Base-by-base conservation (phyloP, 768 basidiomycete species). In the Mrakia blollopis region DNA sequence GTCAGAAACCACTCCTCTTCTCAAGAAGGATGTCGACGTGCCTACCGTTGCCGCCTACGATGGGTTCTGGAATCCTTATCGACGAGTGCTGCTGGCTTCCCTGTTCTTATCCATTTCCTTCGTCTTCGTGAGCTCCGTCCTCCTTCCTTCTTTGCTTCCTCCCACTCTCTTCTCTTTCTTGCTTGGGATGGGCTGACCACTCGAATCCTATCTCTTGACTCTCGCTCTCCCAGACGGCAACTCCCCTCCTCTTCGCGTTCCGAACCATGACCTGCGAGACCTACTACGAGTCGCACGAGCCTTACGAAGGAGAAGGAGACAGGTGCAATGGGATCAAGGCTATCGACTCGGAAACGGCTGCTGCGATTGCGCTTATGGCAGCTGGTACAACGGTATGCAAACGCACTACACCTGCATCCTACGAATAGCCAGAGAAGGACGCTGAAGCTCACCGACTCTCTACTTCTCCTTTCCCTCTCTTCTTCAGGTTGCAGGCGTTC, bases 251-350 rank as follows among this genome's bases (percentile, higher is more conserved):
- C 41, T 83, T 81, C 73, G 74, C 81, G 1, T 81, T 81, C 78
- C 63, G 82, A 13, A 74, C 79, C 13, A 81, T 83, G 78, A 79
- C 81, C 2, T 83, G 83, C 73, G 81, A 84, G 3, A 81, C 79
- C 28, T 81, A 80, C 47, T 82, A 83, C 74, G 74, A 77, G 74
- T 72, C 76, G 18, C 80, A 80, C 52, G 41, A 60, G 3, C 75
- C 67, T 2, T 81, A 73, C 54, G 44, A 69, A 30, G 80, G 72
- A 10, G 32, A 18, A 0, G 78, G 75, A 5, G 82, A 84, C 71
- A 37, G 80, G n/a, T 84, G 83, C 72, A 75, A 79, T 0, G 47
- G 47, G 16, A 41, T 80, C 16, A 78, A 76, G 7, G 69, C 63
- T 3, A 76, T 83, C 10, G 83, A 84, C 30, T 74, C 79, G 1